These are phyloP conservation scores for Cercophora sp. DNA, from an alignment of 495 filamentous ascomycete genomes.

Conservation along the genomic window DNA sequence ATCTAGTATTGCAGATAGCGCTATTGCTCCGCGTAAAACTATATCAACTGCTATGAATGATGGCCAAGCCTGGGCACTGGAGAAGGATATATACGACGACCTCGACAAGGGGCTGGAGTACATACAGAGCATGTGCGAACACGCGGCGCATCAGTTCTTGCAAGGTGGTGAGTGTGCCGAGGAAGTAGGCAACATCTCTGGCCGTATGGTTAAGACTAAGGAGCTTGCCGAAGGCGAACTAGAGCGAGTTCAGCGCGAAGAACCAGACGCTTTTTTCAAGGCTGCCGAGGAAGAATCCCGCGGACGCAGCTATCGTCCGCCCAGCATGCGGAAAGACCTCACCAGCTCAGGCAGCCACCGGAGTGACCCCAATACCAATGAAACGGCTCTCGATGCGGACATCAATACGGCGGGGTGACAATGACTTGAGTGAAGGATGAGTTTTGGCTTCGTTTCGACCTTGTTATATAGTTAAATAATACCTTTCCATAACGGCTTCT, in stretches of 20 bases:
- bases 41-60: too few species aligned
- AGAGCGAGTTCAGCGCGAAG: slow-evolving; percentile 45
- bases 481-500: too few species aligned
- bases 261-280: slow-evolving; percentile 25
- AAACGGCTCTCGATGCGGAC: neutral
- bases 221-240: slow-evolving; percentile 56
- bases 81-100: slow-evolving; percentile 58
- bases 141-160: slow-evolving; percentile 80
- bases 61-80: neutral
- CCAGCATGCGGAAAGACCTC: slow-evolving; percentile 26
- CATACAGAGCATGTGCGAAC: slow-evolving; percentile 75
- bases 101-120: slow-evolving; percentile 73
- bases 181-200: slow-evolving; percentile 66
- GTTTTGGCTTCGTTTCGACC: too few species aligned
- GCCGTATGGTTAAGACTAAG: slow-evolving; percentile 53
- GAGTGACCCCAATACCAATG: slow-evolving; percentile 12
- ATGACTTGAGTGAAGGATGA: too few species aligned
- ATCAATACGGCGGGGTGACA: too few species aligned
- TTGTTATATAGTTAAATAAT: too few species aligned
- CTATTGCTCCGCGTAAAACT: neutral
- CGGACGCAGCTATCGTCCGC: slow-evolving; percentile 27
- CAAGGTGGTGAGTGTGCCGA: slow-evolving; percentile 73
- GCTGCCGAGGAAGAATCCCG: slow-evolving; percentile 19
- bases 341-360: slow-evolving; percentile 11
- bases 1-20: neutral